A percentile compares a stretch with the other conserved stretches of the same genome.
Evolutionary conservation across 1,284 basidiomycete genomes (phyloP).

Genomic region (Taiwanofungus camphoratus): DNA sequence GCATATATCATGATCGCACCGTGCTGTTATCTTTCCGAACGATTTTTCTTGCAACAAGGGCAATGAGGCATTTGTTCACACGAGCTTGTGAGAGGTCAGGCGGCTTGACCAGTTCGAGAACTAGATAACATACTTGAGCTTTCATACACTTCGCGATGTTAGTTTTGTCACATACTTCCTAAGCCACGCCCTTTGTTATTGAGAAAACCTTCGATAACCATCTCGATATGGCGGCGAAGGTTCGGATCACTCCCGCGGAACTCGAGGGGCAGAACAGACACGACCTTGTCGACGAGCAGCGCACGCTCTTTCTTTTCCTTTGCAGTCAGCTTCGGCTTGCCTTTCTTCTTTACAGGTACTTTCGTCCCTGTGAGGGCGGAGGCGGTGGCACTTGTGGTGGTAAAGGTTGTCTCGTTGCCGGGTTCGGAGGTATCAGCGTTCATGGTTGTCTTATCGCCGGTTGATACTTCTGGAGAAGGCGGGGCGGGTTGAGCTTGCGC

Average conservation of each 20-base stretch:
- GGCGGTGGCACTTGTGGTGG: slow-evolving; percentile 36
- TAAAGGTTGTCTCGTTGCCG: slow-evolving; percentile 27
- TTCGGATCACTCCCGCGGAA: slow-evolving; percentile 86
- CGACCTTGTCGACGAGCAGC: slow-evolving; percentile 67
- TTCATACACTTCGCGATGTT: no score
- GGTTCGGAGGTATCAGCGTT: slow-evolving; percentile 27
- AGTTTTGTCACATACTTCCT: slow-evolving; percentile 38
- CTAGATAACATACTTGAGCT: no score
- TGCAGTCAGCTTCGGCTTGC: slow-evolving; percentile 61
- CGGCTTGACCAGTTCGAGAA: slow-evolving; percentile 71
- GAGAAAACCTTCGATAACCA: slow-evolving; percentile 65
- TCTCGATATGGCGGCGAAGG: slow-evolving; percentile 72
- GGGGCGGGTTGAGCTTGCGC: slow-evolving; percentile 25
- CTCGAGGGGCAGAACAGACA: slow-evolving; percentile 81
- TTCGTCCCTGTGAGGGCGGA: slow-evolving; percentile 25
- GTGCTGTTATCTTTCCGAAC: slow-evolving; percentile 72
- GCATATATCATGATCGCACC: slow-evolving; percentile 32
- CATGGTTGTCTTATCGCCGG: slow-evolving; percentile 35
- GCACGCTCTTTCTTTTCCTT: slow-evolving; percentile 82
- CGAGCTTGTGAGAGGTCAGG: slow-evolving; percentile 84
- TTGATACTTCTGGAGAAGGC: slow-evolving; percentile 29
- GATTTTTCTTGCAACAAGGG: slow-evolving; percentile 83
- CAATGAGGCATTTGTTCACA: slow-evolving; percentile 91
- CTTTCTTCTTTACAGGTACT: slow-evolving; percentile 50
- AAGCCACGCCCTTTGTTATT: slow-evolving; percentile 48